These are phyloP conservation scores for Hyaloscypha hepaticicola DNA, from an alignment of 495 filamentous ascomycete species.

Conservation along the genomic window DNA sequence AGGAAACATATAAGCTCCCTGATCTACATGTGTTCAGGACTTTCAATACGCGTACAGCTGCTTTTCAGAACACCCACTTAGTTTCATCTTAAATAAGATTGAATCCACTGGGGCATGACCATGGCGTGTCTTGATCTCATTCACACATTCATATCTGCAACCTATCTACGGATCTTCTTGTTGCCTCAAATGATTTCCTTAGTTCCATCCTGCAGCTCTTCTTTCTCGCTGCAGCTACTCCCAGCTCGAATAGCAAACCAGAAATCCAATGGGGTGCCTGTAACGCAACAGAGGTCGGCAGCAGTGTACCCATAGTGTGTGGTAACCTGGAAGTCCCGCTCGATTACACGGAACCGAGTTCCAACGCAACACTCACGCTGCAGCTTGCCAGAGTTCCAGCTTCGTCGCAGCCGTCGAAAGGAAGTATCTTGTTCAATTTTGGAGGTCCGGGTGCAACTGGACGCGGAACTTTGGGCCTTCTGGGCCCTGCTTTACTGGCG, in stretches of 20 bases:
- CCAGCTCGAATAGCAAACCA: background rate
- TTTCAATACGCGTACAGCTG: background rate
- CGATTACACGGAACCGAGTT: conserved; percentile 40
- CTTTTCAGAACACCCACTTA: background rate
- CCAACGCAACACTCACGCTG: conserved; percentile 36
- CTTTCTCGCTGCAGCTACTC: background rate
- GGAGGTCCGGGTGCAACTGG: conserved; percentile 41
- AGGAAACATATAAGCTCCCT: too few species aligned
- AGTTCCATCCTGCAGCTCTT: background rate
- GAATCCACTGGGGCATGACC: too few species aligned
- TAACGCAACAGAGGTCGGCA: background rate
- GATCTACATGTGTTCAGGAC: too few species aligned
- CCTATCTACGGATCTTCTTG: too few species aligned
- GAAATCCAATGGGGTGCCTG: background rate
- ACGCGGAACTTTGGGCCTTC: conserved; percentile 27
- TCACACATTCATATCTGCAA: too few species aligned
- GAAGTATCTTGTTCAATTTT: conserved; percentile 47
- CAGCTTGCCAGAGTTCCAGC: conserved; percentile 38
- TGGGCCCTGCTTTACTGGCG: conserved; percentile 22
- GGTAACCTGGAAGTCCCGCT: conserved; percentile 41
- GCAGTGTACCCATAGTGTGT: conserved; percentile 34
- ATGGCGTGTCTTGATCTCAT: too few species aligned
- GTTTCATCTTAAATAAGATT: background rate
- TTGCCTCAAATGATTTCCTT: background rate
- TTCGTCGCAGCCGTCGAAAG: conserved; percentile 34